Evolutionary conservation across 306 rosid genomes (phyloP).

Genomic region (Prunus mongolica): DNA sequence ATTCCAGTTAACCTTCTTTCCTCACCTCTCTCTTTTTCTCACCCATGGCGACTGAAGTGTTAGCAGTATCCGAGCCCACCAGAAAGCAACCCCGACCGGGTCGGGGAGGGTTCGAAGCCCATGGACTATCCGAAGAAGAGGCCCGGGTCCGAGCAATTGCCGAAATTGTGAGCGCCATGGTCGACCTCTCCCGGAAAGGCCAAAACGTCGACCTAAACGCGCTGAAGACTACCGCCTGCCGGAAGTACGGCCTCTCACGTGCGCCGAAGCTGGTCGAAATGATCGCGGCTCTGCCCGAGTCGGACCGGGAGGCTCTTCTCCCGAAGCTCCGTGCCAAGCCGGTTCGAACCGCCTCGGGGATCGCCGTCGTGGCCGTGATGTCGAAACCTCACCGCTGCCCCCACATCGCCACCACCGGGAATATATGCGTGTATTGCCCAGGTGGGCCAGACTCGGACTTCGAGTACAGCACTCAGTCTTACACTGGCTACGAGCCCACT

Average conservation of each 20-base stretch:
- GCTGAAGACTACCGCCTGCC: constrained; percentile 86
- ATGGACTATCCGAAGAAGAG: constrained; percentile 84
- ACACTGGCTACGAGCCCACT: constrained; percentile 97
- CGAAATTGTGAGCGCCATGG: constrained; percentile 89
- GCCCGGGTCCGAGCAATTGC: constrained; percentile 93
- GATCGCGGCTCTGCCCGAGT: constrained; percentile 89
- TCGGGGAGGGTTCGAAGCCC: constrained; percentile 76
- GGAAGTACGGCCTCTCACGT: constrained; percentile 92
- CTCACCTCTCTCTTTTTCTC: not conserved
- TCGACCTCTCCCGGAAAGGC: constrained; percentile 81
- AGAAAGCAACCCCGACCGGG: constrained; percentile 80
- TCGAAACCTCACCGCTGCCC: constrained; percentile 97
- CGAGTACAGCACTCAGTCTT: constrained; percentile 95
- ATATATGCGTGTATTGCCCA: constrained; percentile 95
- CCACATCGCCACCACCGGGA: constrained; percentile 93
- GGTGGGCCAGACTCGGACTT: constrained; percentile 97
- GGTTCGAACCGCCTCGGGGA: constrained; percentile 91
- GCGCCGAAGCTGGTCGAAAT: constrained; percentile 96
- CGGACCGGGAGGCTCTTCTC: constrained; percentile 76
- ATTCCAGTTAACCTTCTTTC: not conserved
- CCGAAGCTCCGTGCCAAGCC: constrained; percentile 97
- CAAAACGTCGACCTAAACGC: constrained; percentile 85
- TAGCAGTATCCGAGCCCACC: constrained; percentile 36
- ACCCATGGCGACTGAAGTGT: constrained; percentile 52
- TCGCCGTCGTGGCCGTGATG: constrained; percentile 97